Evolutionary conservation across 164 flowering plant species (phyloP).

Genomic region (Aristolochia contorta): DNA sequence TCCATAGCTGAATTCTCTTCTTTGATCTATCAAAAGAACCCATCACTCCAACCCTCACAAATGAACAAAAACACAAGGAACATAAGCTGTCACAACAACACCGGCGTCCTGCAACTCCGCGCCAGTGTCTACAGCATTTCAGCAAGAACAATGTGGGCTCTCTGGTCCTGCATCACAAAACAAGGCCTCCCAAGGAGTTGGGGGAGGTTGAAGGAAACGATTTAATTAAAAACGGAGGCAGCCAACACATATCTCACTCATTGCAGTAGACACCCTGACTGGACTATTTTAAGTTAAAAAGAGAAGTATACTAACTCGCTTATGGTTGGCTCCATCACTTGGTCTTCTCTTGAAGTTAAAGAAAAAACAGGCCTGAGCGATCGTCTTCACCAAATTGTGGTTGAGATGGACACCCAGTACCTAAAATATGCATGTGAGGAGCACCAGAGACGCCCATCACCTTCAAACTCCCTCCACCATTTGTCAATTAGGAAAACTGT

Average conservation of each 20-base stretch:
- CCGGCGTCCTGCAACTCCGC: background rate
- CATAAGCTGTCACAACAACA: background rate
- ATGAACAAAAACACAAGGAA: background rate
- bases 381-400: conserved; percentile 48
- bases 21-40: conserved; percentile 64
- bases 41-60: conserved; percentile 16
- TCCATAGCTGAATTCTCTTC: conserved; percentile 69
- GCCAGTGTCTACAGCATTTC: background rate
- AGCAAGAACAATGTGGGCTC: too few relatives aligned
- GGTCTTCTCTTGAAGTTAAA: conserved; percentile 42
- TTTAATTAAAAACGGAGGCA: conserved; percentile 1
- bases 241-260: background rate
- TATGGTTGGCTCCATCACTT: conserved; percentile 10
- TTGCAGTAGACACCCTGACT: conserved; percentile 7
- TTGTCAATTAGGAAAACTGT: too few relatives aligned
- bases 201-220: background rate
- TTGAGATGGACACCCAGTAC: conserved; percentile 41
- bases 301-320: conserved; percentile 2
- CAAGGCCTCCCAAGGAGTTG: background rate
- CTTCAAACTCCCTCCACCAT: too few relatives aligned
- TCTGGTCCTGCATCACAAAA: background rate
- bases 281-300: too few relatives aligned
- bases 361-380: conserved; percentile 21
- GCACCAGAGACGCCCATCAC: too few relatives aligned
- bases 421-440: conserved; percentile 11